Base-by-base conservation (phyloP, 2,329 filamentous ascomycete genomes). In the Coniochaeta sp. region DNA sequence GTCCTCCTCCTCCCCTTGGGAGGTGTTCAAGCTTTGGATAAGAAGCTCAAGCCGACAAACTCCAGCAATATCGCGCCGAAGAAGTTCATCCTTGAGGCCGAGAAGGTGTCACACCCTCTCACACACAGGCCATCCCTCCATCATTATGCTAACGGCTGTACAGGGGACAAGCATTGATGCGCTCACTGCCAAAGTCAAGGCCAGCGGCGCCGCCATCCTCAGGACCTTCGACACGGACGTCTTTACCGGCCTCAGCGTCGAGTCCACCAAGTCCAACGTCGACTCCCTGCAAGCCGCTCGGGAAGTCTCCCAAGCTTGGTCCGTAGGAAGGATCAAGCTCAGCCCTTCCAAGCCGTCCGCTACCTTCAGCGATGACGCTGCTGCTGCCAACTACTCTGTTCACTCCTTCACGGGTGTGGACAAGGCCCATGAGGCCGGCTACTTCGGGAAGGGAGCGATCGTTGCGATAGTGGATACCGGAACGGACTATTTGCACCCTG, bases 401-500 rank as follows among this genome's bases (percentile, higher is more conserved):
- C 51, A 53, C 32, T 31, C 30, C 22, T 50, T 50, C 24, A 53
- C 52, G 4, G 28, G 32, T 16, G 48, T 47, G 48, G 52, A 53
- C 35, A 48, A 51, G 49, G 58, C 67, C 14, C 62, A 62, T 22
- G 62, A 61, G 8, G 57, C 63, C 26, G 64, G 64, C 14, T 40
- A 66, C 2, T 63, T 59, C 4, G 65, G 66, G 32, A 60, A 62
- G 38, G 65, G 64, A 1, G 56, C 61, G 8, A 58, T 57, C 24
- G 56, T 68, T 16, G 64, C 64, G 7, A 51, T 68, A 33, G 59
- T 68, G 14, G 65, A 68, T 50, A 66, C 61, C 22, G 69, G 69
- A 27, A 55, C 68, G 31, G 68, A 72, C 52, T 71, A 71, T 51
- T 63, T 57, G 8, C 68, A 71, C 51, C 66, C 66, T 3, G 51